Evolutionary conservation across 2,329 filamentous ascomycete species (phyloP).

Genomic region (Monilinia vaccinii-corymbosi): DNA sequence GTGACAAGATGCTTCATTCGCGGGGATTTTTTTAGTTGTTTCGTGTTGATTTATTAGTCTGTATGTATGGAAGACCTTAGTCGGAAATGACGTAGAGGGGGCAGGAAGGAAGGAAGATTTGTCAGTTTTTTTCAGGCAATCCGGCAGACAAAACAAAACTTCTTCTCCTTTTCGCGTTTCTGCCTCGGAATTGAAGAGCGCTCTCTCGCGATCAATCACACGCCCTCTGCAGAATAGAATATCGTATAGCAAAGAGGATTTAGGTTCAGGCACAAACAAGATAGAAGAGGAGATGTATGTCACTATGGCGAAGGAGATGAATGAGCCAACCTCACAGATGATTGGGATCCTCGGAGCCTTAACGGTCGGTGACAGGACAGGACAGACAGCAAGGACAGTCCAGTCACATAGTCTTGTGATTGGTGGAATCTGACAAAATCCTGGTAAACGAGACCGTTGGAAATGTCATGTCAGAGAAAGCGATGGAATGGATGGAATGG

Average conservation of each 20-base stretch:
- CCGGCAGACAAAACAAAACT: not conserved
- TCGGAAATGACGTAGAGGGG: constrained; percentile 5
- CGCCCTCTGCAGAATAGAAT: too few species aligned
- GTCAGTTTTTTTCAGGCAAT: not conserved
- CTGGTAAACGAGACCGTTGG: not conserved
- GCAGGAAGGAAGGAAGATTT: not conserved
- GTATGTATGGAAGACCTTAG: not conserved
- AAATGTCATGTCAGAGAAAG: not conserved
- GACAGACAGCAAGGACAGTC: too few species aligned
- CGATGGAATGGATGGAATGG: not conserved
- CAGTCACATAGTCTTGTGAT: too few species aligned
- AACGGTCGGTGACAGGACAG: too few species aligned
- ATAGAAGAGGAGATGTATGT: too few species aligned
- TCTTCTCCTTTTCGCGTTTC: too few species aligned
- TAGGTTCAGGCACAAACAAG: too few species aligned
- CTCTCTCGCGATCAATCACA: too few species aligned
- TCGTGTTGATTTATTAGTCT: not conserved
- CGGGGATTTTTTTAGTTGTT: not conserved
- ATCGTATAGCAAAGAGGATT: too few species aligned
- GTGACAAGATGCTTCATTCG: constrained; percentile 9
- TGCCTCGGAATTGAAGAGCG: too few species aligned
- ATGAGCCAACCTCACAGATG: not conserved
- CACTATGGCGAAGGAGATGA: too few species aligned
- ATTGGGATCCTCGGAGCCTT: not conserved
- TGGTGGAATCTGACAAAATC: constrained; percentile 1